phyloP scores from a whole-genome alignment of 2,329 filamentous ascomycete species.

The Alternaria rosae region DNA sequence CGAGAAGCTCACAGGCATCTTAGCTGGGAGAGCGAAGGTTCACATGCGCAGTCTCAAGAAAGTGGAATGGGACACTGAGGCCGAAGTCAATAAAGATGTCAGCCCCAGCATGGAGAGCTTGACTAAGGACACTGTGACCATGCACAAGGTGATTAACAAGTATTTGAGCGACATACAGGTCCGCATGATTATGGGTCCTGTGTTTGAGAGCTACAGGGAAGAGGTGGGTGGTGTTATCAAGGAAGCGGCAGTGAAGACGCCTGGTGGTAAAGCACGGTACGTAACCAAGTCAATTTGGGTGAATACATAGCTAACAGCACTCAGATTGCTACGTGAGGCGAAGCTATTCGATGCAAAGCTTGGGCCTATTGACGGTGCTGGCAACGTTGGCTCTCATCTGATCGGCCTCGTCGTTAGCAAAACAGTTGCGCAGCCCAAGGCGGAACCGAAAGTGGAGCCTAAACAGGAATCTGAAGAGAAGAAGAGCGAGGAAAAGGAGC shows the following conservation, averaged over 20 bases:
- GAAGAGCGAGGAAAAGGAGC: constrained; percentile 4
- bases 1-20: constrained; percentile 92
- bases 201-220: constrained; percentile 82
- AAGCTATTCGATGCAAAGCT: constrained; percentile 75
- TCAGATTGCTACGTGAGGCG: constrained; percentile 78
- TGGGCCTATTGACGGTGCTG: constrained; percentile 79
- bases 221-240: constrained; percentile 77
- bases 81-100: constrained; percentile 51
- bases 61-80: constrained; percentile 73
- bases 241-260: constrained; percentile 70
- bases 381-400: constrained; percentile 74
- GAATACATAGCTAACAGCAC: constrained; percentile 9
- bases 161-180: constrained; percentile 80
- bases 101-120: constrained; percentile 86
- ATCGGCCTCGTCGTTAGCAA: constrained; percentile 70
- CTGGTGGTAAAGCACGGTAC: constrained; percentile 75
- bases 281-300: constrained; percentile 31
- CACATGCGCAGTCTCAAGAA: constrained; percentile 78
- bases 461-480: not conserved
- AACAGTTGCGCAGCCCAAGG: constrained; percentile 30
- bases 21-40: constrained; percentile 76
- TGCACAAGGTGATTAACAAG: constrained; percentile 84
- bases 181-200: constrained; percentile 82
- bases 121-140: constrained; percentile 81
- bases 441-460: constrained; percentile 9